These are phyloP conservation scores for Cladosporium sp. DNA, from an alignment of 2,329 filamentous ascomycete genomes.

Conservation along the genomic window DNA sequence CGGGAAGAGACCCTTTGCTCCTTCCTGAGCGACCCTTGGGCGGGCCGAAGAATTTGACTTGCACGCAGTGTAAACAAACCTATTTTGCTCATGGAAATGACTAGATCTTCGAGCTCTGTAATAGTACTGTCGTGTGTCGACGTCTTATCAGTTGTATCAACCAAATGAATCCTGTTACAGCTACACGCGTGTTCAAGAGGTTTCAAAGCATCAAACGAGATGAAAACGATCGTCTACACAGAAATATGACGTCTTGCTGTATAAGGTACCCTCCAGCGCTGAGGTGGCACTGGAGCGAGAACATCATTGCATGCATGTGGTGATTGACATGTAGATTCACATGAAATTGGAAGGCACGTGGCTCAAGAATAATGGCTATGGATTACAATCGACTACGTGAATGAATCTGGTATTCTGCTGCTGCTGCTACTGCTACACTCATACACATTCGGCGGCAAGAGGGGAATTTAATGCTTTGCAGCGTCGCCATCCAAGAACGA, in stretches of 20 bases:
- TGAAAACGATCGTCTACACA: background rate
- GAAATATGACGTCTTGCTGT: background rate
- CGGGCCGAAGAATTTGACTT: background rate
- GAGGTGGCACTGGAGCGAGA: too few relatives aligned
- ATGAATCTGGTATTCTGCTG: constrained; percentile 18
- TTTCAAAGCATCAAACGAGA: background rate
- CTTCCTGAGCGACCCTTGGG: background rate
- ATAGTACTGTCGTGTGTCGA: background rate
- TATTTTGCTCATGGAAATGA: background rate
- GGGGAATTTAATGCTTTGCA: constrained; percentile 19
- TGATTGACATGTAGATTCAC: background rate
- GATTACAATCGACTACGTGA: background rate
- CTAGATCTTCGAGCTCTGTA: background rate
- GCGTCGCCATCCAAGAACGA: constrained; percentile 5
- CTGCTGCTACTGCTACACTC: constrained; percentile 22
- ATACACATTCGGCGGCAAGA: constrained; percentile 13
- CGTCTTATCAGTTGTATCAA: background rate
- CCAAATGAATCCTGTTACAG: background rate
- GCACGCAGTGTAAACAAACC: background rate
- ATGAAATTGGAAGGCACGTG: background rate
- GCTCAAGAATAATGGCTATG: background rate
- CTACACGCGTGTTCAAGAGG: background rate
- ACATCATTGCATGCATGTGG: background rate
- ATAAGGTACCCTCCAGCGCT: too few relatives aligned
- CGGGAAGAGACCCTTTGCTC: background rate